Percentiles rank a stretch among this genome's conserved stretches.
These are phyloP conservation scores for Mycena galopus DNA, from an alignment of 768 basidiomycete species.

Conservation along the genomic window DNA sequence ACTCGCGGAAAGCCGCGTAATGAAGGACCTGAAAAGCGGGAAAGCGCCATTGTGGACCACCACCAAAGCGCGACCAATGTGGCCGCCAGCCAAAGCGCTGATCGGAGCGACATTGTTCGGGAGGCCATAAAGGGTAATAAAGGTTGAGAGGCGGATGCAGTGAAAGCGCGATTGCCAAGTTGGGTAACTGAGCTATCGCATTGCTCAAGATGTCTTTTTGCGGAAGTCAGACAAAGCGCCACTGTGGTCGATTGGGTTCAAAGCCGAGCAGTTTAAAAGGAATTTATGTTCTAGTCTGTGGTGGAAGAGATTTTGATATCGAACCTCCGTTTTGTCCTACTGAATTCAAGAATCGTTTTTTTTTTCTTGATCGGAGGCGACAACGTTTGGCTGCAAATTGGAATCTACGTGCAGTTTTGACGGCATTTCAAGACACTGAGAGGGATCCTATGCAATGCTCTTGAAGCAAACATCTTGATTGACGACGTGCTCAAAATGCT, in stretches of 20 bases:
- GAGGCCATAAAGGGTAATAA: constrained; percentile 11
- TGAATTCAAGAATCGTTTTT: no score
- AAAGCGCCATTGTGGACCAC: constrained; percentile 24
- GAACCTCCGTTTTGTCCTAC: no score
- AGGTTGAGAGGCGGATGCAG: neutral
- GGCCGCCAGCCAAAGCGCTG: constrained; percentile 19
- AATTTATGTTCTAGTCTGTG: no score
- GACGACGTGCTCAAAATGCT: no score
- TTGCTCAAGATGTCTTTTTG: neutral
- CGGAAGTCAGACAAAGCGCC: constrained; percentile 4
- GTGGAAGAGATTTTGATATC: no score
- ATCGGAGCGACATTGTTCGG: constrained; percentile 17
- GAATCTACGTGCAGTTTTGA: no score
- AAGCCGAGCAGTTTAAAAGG: neutral
- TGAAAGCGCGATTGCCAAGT: constrained; percentile 12
- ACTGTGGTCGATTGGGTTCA: neutral
- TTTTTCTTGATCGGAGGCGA: no score
- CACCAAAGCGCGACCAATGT: constrained; percentile 22
- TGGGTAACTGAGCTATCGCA: neutral
- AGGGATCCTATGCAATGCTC: no score
- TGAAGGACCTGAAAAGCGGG: neutral
- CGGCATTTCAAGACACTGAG: no score
- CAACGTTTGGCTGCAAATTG: no score
- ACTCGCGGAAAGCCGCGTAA: neutral
- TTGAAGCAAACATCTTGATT: no score